phyloP scores from a whole-genome alignment of 768 basidiomycete genomes.

The Phlegmacium glaucopus region DNA sequence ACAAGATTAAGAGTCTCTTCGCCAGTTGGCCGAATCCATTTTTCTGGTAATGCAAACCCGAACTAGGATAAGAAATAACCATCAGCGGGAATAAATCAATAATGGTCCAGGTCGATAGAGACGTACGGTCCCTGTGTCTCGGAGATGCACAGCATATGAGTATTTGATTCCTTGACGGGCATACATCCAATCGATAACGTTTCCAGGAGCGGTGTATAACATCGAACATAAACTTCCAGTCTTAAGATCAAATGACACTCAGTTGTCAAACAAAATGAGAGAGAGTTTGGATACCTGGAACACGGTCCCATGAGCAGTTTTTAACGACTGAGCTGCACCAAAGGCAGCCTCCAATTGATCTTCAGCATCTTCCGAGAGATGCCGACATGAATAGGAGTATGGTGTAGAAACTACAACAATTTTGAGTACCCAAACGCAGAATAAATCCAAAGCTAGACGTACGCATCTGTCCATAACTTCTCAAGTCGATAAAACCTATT shows the following conservation, averaged over 20 bases:
- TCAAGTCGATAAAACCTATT: slow-evolving; percentile 66
- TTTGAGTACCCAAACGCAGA: not conserved
- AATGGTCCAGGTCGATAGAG: too few species aligned
- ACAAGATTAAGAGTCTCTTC: slow-evolving; percentile 71
- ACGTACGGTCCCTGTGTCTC: slow-evolving; percentile 36
- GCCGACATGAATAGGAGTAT: slow-evolving; percentile 68
- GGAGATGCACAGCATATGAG: slow-evolving; percentile 30
- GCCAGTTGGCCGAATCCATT: slow-evolving; percentile 74
- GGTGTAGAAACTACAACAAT: slow-evolving; percentile 70
- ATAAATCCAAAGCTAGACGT: slow-evolving; percentile 23
- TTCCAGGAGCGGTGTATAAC: slow-evolving; percentile 33
- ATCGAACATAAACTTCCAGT: slow-evolving; percentile 27
- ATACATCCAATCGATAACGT: slow-evolving; percentile 37
- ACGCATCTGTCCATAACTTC: slow-evolving; percentile 86
- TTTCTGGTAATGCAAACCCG: slow-evolving; percentile 70
- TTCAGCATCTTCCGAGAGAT: slow-evolving; percentile 65
- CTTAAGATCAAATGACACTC: too few species aligned
- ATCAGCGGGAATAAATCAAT: not conserved
- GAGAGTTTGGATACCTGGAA: slow-evolving; percentile 41
- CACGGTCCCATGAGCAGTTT: slow-evolving; percentile 47
- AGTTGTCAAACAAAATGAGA: not conserved
- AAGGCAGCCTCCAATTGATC: slow-evolving; percentile 71
- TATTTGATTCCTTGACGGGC: slow-evolving; percentile 27
- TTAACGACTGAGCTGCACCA: slow-evolving; percentile 59
- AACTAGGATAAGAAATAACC: slow-evolving; percentile 53